phyloP scores from a whole-genome alignment of 805 yeast genomes.

The Candida michaelii region DNA sequence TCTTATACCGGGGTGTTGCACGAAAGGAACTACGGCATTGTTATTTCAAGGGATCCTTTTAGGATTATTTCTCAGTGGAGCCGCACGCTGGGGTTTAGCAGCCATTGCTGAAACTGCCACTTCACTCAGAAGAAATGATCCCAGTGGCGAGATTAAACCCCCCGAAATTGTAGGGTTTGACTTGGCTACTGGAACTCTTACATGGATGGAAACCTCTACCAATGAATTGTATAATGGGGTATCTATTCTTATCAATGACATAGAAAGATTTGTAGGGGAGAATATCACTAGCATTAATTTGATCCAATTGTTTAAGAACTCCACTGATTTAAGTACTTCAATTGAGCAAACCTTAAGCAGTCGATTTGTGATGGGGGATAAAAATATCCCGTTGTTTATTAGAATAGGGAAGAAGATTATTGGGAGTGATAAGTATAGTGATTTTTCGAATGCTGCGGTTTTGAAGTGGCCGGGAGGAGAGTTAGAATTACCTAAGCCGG shows the following conservation, averaged over 20 bases:
- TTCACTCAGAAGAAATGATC: constrained; percentile 71
- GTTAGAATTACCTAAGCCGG: constrained; percentile 51
- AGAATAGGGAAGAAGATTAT: constrained; percentile 55
- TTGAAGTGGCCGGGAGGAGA: constrained; percentile 61
- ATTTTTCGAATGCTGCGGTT: constrained; percentile 64
- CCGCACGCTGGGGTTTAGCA: constrained; percentile 91
- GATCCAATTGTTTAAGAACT: constrained; percentile 22
- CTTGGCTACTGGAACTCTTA: constrained; percentile 27
- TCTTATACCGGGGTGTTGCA: constrained; percentile 80
- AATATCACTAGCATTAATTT: constrained; percentile 26
- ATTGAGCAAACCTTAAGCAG: constrained; percentile 26
- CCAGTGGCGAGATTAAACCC: constrained; percentile 54
- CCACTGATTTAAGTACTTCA: constrained; percentile 20
- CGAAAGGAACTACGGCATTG: constrained; percentile 67
- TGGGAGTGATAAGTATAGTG: constrained; percentile 45
- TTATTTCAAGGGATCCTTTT: constrained; percentile 80
- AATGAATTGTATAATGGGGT: constrained; percentile 20
- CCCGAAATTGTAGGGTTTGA: constrained; percentile 45
- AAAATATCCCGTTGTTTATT: constrained; percentile 46
- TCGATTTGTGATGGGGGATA: constrained; percentile 24
- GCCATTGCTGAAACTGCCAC: constrained; percentile 77
- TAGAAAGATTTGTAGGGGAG: constrained; percentile 69
- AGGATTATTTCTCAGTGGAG: constrained; percentile 81
- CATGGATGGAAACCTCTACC: constrained; percentile 31
- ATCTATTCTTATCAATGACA: constrained; percentile 73